phyloP scores from a whole-genome alignment of 2,329 filamentous ascomycete species.

The Pezicula carpinea region DNA sequence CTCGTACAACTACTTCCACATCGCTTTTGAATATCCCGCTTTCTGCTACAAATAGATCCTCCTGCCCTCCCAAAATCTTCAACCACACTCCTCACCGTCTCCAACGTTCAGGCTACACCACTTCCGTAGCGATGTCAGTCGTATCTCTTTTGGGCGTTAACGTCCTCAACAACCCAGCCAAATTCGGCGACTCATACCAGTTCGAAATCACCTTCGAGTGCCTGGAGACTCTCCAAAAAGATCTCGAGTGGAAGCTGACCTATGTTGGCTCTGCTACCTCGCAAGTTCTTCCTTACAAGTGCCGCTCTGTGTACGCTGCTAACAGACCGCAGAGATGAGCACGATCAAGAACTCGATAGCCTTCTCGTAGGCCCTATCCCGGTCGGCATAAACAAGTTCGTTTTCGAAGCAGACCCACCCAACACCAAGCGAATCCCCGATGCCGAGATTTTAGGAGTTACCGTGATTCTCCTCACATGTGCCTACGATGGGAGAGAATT shows the following conservation, averaged over 20 bases:
- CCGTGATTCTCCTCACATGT: constrained; percentile 92
- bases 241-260: constrained; percentile 98
- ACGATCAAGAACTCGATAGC: constrained; percentile 97
- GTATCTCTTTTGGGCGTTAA: constrained; percentile 94
- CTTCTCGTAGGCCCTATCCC: constrained; percentile 97
- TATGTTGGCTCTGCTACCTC: constrained; percentile 98
- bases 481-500: constrained; percentile 96
- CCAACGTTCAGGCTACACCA: not conserved
- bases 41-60: not conserved
- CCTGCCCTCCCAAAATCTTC: not conserved
- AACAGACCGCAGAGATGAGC: constrained; percentile 49
- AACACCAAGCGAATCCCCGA: constrained; percentile 87
- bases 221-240: constrained; percentile 89
- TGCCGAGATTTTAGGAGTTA: constrained; percentile 93
- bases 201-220: constrained; percentile 99
- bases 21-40: not conserved
- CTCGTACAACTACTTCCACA: not conserved
- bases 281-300: constrained; percentile 48
- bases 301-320: not conserved
- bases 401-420: constrained; percentile 93
- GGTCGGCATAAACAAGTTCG: constrained; percentile 96
- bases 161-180: constrained; percentile 94
- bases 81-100: not conserved
- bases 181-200: constrained; percentile 87
- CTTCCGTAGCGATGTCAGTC: constrained; percentile 70